Base-by-base conservation (phyloP, 805 yeast genomes). In the Diddensiella transvaalensis region DNA sequence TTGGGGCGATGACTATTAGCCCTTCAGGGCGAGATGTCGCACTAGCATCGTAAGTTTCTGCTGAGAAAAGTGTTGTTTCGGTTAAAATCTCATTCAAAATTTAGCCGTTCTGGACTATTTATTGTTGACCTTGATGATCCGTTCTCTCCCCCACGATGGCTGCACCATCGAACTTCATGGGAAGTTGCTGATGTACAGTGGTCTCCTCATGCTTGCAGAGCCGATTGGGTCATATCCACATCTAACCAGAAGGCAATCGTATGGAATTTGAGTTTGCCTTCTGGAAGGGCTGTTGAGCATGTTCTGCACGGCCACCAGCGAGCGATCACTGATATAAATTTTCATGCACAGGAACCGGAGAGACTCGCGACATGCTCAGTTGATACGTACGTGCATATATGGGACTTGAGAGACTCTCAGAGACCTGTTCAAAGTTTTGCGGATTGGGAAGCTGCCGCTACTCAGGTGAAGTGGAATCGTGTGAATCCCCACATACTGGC, bases 111-210 rank as follows among this genome's bases (percentile, higher is more conserved):
- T 47, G 99, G 99, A 0, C 72, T 93, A 11, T 86, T 82, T 64
- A 81, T 93, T 33, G 83, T 91, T n/a, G 98, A 93, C 67, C 67
- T 93, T 37, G 96, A 91, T 60, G 96, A 93, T 64, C 99, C 98
- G 0, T 91, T 87, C 66, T 80, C 91, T 0, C 89, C 95, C 0
- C 99, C 99, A 0, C 72, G 99, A 50, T 88, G 95, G 90, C 76
- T 93, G 13, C 95, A 83, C 47, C 96, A 93, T 61, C 75, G 82
- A 30, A 91, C 97, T 0, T 82, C 95, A 0, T 93, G 98, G 98
- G 98, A 93, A 65, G 99, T 93, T 2, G 96, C 99, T 0, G 97
- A 91, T 64, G 97, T 91, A 1, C 98, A 93, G 65, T 93, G 99
- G 98, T 87, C 95, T 2, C 96, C 97, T 0, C 97, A 93, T 62